Evolutionary conservation across 371 early-diverging fungal genomes (phyloP), one percentile per base, ranked within the genome.

Genomic region (Sanchytrium tribonematis): DNA sequence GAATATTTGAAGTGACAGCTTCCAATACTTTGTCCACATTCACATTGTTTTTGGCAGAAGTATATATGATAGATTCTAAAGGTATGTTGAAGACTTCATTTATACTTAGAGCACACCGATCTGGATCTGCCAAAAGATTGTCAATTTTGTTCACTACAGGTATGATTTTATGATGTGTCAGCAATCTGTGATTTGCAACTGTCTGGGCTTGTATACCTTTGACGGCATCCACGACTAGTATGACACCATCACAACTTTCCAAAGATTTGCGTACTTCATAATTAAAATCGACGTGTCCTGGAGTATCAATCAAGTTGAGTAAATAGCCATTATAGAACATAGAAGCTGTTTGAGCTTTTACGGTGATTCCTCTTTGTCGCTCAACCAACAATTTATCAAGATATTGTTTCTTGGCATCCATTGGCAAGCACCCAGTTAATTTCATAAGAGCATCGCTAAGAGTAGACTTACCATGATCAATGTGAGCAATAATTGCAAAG

Each of bases 201-300:
- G 93, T 93, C 72, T 93, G 93, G 0, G 91, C 91, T 73, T 93
- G 91, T 29, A 93, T 86, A 12, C 93, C 93, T 74, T 93, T 90
- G 0, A 83, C 79, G 0, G 90, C 90, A 76, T 93, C 93, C 0
- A 93, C 90, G 1, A 93, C 78, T n/a, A 93, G 73, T 0, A 93
- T 72, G 0, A 86, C 83, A n/a, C 93, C 93, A 76, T 92, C 89
- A 75, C 91, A 89, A 1, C 90, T 90, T 0, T 88, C 85, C 28
- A 90, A 76, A 22, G 88, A 88, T 22, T 90, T 83, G n/a, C 88
- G 88, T n/a, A 92, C 91, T 75, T 91, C 93, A 30, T 17, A 31
- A 28, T 29, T 32, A n/a, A 72, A 29, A 67, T 22, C 90, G 27
- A 86, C 85, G 70, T 86, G 87, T 0, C 86, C 87, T 5, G 93